phyloP scores from a whole-genome alignment of 495 filamentous ascomycete genomes.

The Aspergillus ostianus region DNA sequence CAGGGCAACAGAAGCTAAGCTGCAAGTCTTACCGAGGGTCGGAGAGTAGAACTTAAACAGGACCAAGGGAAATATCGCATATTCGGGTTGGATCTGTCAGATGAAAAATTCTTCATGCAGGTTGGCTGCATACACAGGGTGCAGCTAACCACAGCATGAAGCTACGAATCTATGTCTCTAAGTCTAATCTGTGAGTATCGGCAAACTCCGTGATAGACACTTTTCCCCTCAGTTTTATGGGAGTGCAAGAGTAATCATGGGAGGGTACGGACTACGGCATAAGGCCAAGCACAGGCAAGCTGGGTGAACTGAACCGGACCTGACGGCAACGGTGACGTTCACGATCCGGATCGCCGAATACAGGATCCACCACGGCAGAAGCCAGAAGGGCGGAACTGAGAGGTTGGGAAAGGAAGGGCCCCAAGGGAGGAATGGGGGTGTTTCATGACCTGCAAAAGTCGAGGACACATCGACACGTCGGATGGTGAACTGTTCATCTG shows the following conservation, averaged over 20 bases:
- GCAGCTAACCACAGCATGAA: too few relatives aligned
- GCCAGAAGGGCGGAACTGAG: background rate
- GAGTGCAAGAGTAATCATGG: background rate
- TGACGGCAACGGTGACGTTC: conserved; percentile 9
- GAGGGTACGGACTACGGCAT: too few relatives aligned
- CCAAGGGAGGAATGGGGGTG: background rate
- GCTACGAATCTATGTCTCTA: too few relatives aligned
- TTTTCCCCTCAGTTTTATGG: background rate
- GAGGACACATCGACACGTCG: background rate
- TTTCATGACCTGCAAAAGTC: background rate
- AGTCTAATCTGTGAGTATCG: too few relatives aligned
- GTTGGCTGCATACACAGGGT: background rate
- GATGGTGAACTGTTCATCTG: background rate
- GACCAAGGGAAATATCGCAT: too few relatives aligned
- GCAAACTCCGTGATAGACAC: background rate
- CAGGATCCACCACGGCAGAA: conserved; percentile 10
- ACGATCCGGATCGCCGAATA: conserved; percentile 12
- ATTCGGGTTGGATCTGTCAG: background rate
- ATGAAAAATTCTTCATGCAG: background rate
- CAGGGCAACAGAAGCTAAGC: background rate
- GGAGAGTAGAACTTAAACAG: too few relatives aligned
- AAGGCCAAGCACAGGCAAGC: too few relatives aligned
- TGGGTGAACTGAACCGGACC: background rate
- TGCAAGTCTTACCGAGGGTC: too few relatives aligned
- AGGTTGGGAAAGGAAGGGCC: background rate